These are phyloP conservation scores for Canavalia ensiformis DNA, from an alignment of 306 rosid species.

Conservation along the genomic window DNA sequence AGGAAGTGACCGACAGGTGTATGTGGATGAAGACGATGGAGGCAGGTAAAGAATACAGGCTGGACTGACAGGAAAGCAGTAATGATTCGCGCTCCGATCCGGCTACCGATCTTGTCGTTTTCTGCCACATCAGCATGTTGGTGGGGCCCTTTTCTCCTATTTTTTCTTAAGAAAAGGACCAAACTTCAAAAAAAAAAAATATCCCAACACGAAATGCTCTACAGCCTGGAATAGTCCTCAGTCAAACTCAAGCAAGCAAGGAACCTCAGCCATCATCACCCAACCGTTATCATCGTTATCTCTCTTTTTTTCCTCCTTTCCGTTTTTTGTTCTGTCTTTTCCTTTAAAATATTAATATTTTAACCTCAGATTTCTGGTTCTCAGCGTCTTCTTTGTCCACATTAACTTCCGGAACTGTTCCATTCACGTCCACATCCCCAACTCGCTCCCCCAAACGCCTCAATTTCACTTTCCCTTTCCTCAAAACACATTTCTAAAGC, in stretches of 20 bases:
- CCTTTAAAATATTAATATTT: background rate
- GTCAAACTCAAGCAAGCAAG: conserved; percentile 64
- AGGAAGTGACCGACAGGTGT: conserved; percentile 58
- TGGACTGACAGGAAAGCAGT: conserved; percentile 70
- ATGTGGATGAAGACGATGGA: conserved; percentile 42
- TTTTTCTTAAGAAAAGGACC: conserved; percentile 35
- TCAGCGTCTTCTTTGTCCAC: conserved; percentile 34
- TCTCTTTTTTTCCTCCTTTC: conserved; percentile 45
- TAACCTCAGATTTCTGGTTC: conserved; percentile 35
- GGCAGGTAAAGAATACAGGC: conserved; percentile 80
- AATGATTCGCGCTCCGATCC: conserved; percentile 79
- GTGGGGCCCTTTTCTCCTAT: conserved; percentile 41
- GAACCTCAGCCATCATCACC: conserved; percentile 53
- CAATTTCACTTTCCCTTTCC: background rate
- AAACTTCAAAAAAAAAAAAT: conserved; percentile 14
- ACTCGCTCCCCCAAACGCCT: background rate
- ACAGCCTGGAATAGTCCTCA: conserved; percentile 70
- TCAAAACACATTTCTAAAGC: background rate
- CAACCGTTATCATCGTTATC: conserved; percentile 81
- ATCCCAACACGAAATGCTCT: conserved; percentile 60
- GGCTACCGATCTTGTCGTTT: conserved; percentile 83
- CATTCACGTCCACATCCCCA: background rate
- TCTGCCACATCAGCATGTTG: conserved; percentile 55
- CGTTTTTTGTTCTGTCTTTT: conserved; percentile 18
- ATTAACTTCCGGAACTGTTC: conserved; percentile 55